Base-by-base conservation (phyloP, 139 green algal species). In the Penium margaritaceum region DNA sequence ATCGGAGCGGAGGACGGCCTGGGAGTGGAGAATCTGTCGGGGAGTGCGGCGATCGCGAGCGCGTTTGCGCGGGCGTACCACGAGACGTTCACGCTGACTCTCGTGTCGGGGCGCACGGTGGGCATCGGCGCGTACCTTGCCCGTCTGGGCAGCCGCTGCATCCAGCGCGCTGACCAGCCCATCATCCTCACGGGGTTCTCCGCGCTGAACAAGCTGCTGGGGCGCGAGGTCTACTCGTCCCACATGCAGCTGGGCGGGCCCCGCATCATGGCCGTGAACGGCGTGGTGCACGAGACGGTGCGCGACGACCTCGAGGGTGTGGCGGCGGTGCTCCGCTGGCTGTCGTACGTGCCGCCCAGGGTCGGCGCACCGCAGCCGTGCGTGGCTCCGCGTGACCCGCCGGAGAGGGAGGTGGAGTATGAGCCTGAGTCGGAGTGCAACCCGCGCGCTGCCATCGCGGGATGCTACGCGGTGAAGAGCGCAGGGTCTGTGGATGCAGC, bases 181-280 rank as follows among this genome's bases (percentile, higher is more conserved):
- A 95, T 99, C 85, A 97, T 99, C 73, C 90, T 99, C 4, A 99
- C 95, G 3, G 95, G 95, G 66, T 96, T 90, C 65, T 80, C 86
- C n/a, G 94, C 95, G 2, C 87, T 99, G 6, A 99, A 99, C 86
- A 98, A 98, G 86, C 84, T 99, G 75, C 90, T 99, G 57, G 94
- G 72, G 27, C 64, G 62, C 34, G 47, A 81, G 55, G 94, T 98
- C 21, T 98, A 98, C 87, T 92, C 89, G 19, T 90, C 78, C 0
- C 91, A 98, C 74, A 90, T 95, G 85, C 93, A 99, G 86, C 87
- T 98, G 67, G 94, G 94, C 37, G 94, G 94, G 0, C 94, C 92
- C 3, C 87, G 85, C 67, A 77, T 99, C 5, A 99, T 99, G 94
- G 91, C 85, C 6, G 79, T 81, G 41, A 98, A 98, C 71, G 94